phyloP scores from a whole-genome alignment of 2,329 filamentous ascomycete species.

The Penicillium sp. region DNA sequence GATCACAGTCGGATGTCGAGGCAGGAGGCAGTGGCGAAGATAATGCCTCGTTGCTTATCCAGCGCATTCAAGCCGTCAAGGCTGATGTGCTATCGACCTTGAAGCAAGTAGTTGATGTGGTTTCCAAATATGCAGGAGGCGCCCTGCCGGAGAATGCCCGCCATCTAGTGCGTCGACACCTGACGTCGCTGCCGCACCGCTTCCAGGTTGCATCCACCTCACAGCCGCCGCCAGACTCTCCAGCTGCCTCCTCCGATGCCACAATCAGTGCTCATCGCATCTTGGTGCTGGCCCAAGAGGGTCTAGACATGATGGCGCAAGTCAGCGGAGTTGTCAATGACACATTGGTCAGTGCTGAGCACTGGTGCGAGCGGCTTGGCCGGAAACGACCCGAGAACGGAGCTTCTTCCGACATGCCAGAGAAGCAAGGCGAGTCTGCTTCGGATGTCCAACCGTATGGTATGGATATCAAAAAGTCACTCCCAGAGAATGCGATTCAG shows the following conservation, averaged over 20 bases:
- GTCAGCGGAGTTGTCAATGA: slow-evolving; percentile 80
- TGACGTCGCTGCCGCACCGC: slow-evolving; percentile 73
- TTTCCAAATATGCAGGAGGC: slow-evolving; percentile 84
- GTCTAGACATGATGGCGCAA: slow-evolving; percentile 86
- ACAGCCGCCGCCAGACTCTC: slow-evolving; percentile 28
- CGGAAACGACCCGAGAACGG: slow-evolving; percentile 34
- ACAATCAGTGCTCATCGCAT: slow-evolving; percentile 61
- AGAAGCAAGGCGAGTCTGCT: slow-evolving; percentile 16
- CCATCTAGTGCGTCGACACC: slow-evolving; percentile 69
- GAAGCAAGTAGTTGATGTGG: slow-evolving; percentile 70
- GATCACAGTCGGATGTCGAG: slow-evolving; percentile 14
- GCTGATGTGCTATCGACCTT: slow-evolving; percentile 68
- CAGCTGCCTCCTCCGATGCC: slow-evolving; percentile 37
- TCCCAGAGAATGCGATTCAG: slow-evolving; percentile 12
- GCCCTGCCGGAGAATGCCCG: slow-evolving; percentile 82
- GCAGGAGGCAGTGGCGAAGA: slow-evolving; percentile 16
- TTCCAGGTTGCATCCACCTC: slow-evolving; percentile 63
- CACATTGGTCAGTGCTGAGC: slow-evolving; percentile 81
- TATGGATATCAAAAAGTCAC: slow-evolving; percentile 26
- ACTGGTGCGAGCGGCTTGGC: slow-evolving; percentile 76
- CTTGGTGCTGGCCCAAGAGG: slow-evolving; percentile 77
- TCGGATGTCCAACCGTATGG: slow-evolving; percentile 15
- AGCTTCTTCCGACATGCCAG: slow-evolving; percentile 14
- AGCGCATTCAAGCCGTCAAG: slow-evolving; percentile 59
- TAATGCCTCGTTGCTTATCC: slow-evolving; percentile 22